Evolutionary conservation across 257 asterid genomes (phyloP).

Genomic region (Cruciata laevipes): DNA sequence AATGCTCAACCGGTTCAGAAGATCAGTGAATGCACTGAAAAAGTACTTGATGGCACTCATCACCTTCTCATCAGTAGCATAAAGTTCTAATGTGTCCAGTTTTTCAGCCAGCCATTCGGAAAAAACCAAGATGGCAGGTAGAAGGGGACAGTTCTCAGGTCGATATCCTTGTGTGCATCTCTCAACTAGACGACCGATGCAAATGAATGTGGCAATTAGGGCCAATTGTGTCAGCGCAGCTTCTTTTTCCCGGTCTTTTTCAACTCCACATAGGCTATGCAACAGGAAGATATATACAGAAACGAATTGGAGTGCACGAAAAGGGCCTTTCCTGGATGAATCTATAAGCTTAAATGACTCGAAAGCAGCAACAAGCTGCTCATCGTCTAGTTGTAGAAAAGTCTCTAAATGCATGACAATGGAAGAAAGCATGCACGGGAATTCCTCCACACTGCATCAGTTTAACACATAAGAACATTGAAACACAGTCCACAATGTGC

Average conservation of each 20-base stretch:
- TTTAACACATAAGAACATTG: neutral
- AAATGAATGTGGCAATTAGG: constrained; percentile 50
- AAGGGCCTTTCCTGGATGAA: constrained; percentile 60
- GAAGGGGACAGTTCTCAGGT: constrained; percentile 40
- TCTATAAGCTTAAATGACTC: constrained; percentile 52
- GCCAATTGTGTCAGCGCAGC: constrained; percentile 39
- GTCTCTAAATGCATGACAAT: constrained; percentile 53
- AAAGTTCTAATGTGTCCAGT: constrained; percentile 33
- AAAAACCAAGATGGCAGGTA: constrained; percentile 65
- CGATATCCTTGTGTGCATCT: constrained; percentile 39
- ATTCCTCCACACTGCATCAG: constrained; percentile 66
- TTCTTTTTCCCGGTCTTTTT: constrained; percentile 24
- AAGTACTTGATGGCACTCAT: constrained; percentile 51
- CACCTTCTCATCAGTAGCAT: constrained; percentile 47
- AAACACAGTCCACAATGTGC: neutral
- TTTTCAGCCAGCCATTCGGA: constrained; percentile 66
- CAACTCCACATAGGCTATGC: constrained; percentile 36
- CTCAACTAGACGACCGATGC: constrained; percentile 60
- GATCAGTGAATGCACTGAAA: constrained; percentile 41
- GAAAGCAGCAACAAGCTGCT: constrained; percentile 36
- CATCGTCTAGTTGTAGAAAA: constrained; percentile 36
- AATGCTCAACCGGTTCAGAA: constrained; percentile 40
- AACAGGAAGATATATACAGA: constrained; percentile 59
- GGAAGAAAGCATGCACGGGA: constrained; percentile 51
- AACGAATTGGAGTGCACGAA: constrained; percentile 67